phyloP scores from a whole-genome alignment of 345 rosid species.

The Dovyalis caffra region DNA sequence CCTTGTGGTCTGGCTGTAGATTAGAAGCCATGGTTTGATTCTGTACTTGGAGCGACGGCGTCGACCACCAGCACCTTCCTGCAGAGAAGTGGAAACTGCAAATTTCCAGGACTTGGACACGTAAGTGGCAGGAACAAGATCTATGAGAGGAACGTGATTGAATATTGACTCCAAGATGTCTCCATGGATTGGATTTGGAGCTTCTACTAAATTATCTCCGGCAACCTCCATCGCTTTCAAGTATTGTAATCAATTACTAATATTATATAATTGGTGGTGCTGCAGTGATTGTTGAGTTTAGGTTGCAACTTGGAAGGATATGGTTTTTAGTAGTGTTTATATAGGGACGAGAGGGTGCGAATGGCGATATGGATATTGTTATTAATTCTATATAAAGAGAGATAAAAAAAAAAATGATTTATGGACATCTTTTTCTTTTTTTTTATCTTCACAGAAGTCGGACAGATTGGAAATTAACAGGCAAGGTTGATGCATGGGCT shows the following conservation, averaged over 20 bases:
- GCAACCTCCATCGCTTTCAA: neutral
- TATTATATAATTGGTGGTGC: neutral
- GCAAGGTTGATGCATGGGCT: too few species aligned
- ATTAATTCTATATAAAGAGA: too few species aligned
- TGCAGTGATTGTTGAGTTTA: too few species aligned
- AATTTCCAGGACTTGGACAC: conserved; percentile 71
- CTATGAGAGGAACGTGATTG: conserved; percentile 53
- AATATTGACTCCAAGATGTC: conserved; percentile 55
- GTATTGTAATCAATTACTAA: neutral
- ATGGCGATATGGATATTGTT: too few species aligned
- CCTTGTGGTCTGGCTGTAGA: conserved; percentile 43
- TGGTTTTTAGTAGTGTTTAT: neutral
- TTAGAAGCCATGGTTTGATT: conserved; percentile 63
- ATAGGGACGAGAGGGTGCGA: neutral
- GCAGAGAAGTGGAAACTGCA: conserved; percentile 63
- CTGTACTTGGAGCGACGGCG: conserved; percentile 35
- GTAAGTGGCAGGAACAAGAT: conserved; percentile 54
- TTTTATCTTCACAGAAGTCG: too few species aligned
- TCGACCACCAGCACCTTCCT: too few species aligned
- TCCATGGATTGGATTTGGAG: conserved; percentile 27
- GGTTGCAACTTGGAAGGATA: too few species aligned
- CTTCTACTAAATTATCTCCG: conserved; percentile 5
- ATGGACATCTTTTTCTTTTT: too few species aligned
- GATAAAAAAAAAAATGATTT: too few species aligned
- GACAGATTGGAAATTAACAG: too few species aligned